Percentiles rank a stretch among this genome's conserved stretches.
These are phyloP conservation scores for Apophysomyces variabilis DNA, from an alignment of 371 early-diverging fungal species.

Conservation along the genomic window DNA sequence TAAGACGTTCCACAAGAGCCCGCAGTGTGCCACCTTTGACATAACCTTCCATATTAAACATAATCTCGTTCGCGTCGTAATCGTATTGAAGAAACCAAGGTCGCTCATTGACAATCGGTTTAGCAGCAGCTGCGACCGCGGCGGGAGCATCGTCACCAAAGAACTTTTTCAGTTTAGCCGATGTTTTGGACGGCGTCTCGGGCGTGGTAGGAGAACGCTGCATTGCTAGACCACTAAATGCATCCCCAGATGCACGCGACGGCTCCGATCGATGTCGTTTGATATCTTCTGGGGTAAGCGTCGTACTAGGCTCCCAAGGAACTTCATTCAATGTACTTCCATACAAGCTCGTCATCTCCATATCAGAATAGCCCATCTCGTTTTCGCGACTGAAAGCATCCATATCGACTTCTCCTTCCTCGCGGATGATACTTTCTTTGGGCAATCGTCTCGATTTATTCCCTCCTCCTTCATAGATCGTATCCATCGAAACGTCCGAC, in stretches of 20 bases:
- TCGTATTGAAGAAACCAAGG: constrained; percentile 39
- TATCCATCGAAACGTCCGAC: neutral
- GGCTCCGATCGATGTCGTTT: constrained; percentile 12
- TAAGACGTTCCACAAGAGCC: constrained; percentile 87
- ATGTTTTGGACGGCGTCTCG: constrained; percentile 12
- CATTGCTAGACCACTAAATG: neutral
- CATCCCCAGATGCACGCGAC: constrained; percentile 3
- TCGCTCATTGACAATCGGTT: constrained; percentile 25
- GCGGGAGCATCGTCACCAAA: constrained; percentile 65
- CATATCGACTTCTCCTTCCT: constrained; percentile 15
- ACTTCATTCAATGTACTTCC: constrained; percentile 5
- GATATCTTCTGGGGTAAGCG: neutral
- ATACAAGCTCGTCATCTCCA: neutral
- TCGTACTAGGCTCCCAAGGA: constrained; percentile 10
- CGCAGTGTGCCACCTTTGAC: constrained; percentile 90
- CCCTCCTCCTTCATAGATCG: neutral
- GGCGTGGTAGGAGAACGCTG: constrained; percentile 12
- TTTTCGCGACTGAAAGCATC: neutral
- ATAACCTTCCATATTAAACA: constrained; percentile 81
- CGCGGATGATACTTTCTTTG: constrained; percentile 4
- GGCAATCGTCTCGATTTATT: neutral
- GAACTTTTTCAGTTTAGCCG: constrained; percentile 62
- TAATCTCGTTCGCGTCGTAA: constrained; percentile 64
- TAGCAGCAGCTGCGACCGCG: constrained; percentile 26
- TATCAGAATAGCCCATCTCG: neutral